These are phyloP conservation scores for Fonsecaea monophora DNA, from an alignment of 2,329 filamentous ascomycete genomes.

Conservation along the genomic window DNA sequence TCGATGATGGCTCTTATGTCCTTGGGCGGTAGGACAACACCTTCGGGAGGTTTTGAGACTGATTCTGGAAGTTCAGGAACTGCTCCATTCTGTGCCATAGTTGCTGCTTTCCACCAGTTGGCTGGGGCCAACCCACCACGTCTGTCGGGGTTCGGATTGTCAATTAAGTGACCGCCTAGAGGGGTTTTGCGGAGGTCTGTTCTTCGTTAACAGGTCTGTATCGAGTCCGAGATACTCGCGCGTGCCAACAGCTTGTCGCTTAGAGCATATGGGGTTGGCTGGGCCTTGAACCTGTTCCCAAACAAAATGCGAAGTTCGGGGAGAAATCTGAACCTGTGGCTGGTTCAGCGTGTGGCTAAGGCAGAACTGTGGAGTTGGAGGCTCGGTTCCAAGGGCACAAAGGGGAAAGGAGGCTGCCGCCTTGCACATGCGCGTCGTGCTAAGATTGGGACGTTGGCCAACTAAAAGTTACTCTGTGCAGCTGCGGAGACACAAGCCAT, in stretches of 20 bases:
- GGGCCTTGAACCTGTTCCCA: neutral
- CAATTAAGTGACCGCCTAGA: neutral
- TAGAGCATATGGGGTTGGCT: neutral
- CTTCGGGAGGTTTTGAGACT: constrained; percentile 77
- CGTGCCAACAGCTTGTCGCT: neutral
- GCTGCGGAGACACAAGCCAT: constrained; percentile 37
- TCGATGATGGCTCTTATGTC: constrained; percentile 86
- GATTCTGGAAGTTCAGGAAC: constrained; percentile 57
- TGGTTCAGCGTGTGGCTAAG: constrained; percentile 18
- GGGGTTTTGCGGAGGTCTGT: neutral
- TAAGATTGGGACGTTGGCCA: constrained; percentile 4
- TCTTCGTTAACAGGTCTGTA: constrained; percentile 26
- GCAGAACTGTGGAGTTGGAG: neutral
- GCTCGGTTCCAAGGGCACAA: neutral
- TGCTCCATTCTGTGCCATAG: constrained; percentile 49
- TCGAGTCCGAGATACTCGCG: neutral
- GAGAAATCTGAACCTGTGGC: constrained; percentile 22
- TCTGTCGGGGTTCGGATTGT: neutral
- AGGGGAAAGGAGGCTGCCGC: neutral
- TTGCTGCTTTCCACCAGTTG: constrained; percentile 10
- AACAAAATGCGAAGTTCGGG: constrained; percentile 15
- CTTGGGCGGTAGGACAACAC: constrained; percentile 82
- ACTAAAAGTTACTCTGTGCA: constrained; percentile 22
- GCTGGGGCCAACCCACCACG: neutral
- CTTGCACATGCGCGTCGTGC: constrained; percentile 7